Conservation (phyloP, 176 grass and related monocot species). For the Ensete glaucum region DNA sequence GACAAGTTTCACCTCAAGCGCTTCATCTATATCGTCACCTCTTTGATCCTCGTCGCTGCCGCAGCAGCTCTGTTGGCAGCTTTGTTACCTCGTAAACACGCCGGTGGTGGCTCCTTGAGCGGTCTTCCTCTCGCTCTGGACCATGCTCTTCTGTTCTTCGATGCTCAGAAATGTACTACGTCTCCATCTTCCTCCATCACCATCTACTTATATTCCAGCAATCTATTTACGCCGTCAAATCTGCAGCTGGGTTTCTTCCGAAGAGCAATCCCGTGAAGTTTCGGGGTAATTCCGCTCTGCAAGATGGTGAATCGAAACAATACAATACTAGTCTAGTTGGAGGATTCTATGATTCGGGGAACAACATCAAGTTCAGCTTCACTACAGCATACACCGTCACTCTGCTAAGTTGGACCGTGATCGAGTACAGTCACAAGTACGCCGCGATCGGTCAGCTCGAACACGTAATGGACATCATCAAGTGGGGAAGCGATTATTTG, state of each 20-base stretch:
- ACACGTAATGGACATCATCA: constrained; percentile 20
- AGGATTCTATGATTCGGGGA: constrained; percentile 21
- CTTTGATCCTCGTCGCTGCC: not conserved
- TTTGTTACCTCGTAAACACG: not conserved
- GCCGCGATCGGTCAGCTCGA: not conserved
- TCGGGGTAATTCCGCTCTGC: not conserved
- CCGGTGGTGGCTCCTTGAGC: not conserved
- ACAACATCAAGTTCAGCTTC: constrained; percentile 25
- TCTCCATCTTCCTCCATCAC: no score
- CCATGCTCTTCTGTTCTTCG: constrained; percentile 1
- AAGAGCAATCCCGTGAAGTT: constrained; percentile 6
- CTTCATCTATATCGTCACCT: not conserved
- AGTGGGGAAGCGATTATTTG: constrained; percentile 16
- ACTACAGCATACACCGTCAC: constrained; percentile 15
- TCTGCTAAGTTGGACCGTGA: constrained; percentile 20
- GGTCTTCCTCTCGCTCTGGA: not conserved
- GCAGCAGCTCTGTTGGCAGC: not conserved
- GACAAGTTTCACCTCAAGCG: constrained; percentile 1
- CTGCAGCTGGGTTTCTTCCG: constrained; percentile 9
- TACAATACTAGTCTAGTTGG: constrained; percentile 1
- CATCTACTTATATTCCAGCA: no score
- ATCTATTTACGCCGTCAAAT: no score
- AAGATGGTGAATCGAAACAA: not conserved
- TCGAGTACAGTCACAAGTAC: constrained; percentile 17
- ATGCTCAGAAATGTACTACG: not conserved